Evolutionary conservation across 2,329 filamentous ascomycete species (phyloP), one percentile per base, ranked within the genome.

Genomic region (Fusarium sp.): DNA sequence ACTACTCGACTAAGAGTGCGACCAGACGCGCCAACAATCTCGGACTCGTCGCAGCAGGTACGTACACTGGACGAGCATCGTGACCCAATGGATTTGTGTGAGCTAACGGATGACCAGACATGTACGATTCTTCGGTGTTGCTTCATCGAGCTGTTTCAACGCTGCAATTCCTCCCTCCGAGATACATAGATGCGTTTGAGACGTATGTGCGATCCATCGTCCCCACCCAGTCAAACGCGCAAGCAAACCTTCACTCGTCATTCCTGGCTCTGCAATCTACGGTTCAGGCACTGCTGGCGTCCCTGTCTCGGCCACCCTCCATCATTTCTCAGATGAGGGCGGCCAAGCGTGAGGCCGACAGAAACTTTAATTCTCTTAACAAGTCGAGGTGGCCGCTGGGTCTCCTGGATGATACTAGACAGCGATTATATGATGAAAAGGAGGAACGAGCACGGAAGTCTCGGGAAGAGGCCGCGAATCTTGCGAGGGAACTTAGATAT

Each of bases 401-500:
- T 44, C 83, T 98, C 68, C 86, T 98, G 18, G 96, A 98, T 80
- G 96, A 98, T 75, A 94, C 95, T 2, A 89, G 96, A 26, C 92
- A 93, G 79, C 90, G 94, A 36, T 87, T 95, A 15, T 92, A 95
- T 76, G 92, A 94, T 72, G 96, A 98, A 66, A 93, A 94, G 48
- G 93, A 95, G 83, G 92, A 93, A 74, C 94, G 93, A 77, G 93
- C 94, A 42, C 88, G 89, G 20, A 91, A 91, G 72, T 90, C 89
- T 28, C 89, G 92, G 72, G 83, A 87, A 24, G 94, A 98, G 79
- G 89, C 94, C 17, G 89, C 92, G 26, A 89, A 90, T 48, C 83
- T 98, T n/a, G 92, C 92, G 0, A 90, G 90, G 58, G 96, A 99
- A 82, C 85, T 99, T 62, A 87, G 94, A 56, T 98, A 96, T 82